Base-by-base conservation (phyloP, 805 yeast species). In the Metschnikowia lachancei region DNA sequence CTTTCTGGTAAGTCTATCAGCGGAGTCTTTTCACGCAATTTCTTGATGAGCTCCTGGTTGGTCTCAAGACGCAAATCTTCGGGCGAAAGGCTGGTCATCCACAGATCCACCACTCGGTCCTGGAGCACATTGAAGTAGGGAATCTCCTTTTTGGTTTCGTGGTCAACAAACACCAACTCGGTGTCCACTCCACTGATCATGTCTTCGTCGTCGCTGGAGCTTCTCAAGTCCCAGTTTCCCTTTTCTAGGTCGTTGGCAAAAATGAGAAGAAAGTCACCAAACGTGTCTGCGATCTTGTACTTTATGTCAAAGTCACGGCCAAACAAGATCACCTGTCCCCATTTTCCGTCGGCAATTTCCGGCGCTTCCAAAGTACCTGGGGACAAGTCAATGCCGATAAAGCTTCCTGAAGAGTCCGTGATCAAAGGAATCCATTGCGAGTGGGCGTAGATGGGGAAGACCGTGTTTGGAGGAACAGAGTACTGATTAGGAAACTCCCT, bases 281-380 rank as follows among this genome's bases (percentile, higher is more conserved):
- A 92, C 46, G 85, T 85, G 41, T 81, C 80, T 16, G 97, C 95
- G 45, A 94, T 73, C 32, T 87, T 91, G 65, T 79, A 89, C 63
- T 92, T 92, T 32, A 86, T 81, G 69, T 92, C 98, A 61, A 83
- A 92, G 54, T 92, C 98, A 61, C 97, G 82, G 33, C 99, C 99
- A 65, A 87, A 92, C 45, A 91, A 61, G 52, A 92, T 92, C 16
- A 94, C 85, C 69, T 92, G 99, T 32, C 98, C 99, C 78, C 86
- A 82, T 47, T 72, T 75, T 1, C 71, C 72, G 1, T 41, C 30
- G 14, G 49, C 39, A 9, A 48, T 35, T 37, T 37, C 33, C 3
- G 36, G 7, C 2, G 46, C 48, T 12, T 46, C 50, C 9, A 44
- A 14, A 3, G 50, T 34, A 3, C 47, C 53, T 1, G 49, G 47